Percentiles rank a stretch among this genome's conserved stretches.
These are phyloP conservation scores for Pogostemon cablin DNA, from an alignment of 257 asterid species.

Conservation along the genomic window DNA sequence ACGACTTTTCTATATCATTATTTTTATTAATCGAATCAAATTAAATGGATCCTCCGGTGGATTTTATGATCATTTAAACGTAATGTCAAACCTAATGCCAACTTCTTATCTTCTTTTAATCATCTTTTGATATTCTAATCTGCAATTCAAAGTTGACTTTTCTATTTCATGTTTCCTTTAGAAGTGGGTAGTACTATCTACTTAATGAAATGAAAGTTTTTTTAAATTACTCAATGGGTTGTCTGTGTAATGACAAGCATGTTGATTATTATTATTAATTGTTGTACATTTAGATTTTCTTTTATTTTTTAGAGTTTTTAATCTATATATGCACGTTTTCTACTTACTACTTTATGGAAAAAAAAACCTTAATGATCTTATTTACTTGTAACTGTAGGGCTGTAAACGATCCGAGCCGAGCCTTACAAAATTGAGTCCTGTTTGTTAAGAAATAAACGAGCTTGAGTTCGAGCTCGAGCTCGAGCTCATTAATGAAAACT, in stretches of 20 bases:
- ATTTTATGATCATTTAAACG: constrained; percentile 27
- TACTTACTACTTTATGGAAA: too few species aligned
- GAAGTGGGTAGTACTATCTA: constrained; percentile 5
- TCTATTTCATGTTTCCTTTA: background rate
- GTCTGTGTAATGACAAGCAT: constrained; percentile 7
- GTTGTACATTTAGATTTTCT: too few species aligned
- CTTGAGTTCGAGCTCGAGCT: too few species aligned
- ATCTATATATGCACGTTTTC: too few species aligned
- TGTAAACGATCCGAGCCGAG: too few species aligned
- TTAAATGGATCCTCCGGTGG: constrained; percentile 26
- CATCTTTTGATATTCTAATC: background rate
- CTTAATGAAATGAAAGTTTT: constrained; percentile 1
- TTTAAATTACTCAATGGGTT: background rate
- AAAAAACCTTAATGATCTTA: too few species aligned
- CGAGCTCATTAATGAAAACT: too few species aligned
- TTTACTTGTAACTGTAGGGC: too few species aligned
- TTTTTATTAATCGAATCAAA: background rate
- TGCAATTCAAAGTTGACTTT: constrained; percentile 21
- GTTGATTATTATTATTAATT: too few species aligned
- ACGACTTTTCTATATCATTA: background rate
- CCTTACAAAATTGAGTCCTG: too few species aligned
- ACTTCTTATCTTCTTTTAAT: constrained; percentile 20
- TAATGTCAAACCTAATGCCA: constrained; percentile 36
- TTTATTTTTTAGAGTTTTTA: too few species aligned
- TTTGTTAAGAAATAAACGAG: too few species aligned